These are phyloP conservation scores for Knoxia roxburghii DNA, from an alignment of 257 asterid species.

Conservation along the genomic window DNA sequence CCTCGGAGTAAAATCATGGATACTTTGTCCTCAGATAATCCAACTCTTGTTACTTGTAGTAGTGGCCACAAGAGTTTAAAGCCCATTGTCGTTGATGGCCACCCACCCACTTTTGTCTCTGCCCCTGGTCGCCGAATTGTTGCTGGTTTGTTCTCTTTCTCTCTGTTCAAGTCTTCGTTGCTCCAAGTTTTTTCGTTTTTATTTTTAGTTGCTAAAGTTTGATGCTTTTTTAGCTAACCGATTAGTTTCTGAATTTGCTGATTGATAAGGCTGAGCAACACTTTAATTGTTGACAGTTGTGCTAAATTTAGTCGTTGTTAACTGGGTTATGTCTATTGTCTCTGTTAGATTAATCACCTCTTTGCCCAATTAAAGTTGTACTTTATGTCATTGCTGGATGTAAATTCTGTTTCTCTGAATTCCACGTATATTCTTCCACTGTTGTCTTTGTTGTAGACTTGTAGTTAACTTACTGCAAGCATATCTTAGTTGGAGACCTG, in stretches of 20 bases:
- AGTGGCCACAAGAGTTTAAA: constrained; percentile 22
- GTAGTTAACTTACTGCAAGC: background rate
- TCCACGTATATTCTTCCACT: background rate
- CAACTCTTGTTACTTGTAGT: constrained; percentile 1
- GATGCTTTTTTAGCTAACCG: background rate
- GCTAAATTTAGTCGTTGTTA: background rate
- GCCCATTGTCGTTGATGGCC: constrained; percentile 71
- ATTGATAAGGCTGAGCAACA: background rate
- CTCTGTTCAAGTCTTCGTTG: background rate
- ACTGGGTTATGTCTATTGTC: background rate
- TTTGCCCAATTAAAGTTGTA: no score
- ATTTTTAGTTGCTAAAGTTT: background rate
- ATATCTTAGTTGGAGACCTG: constrained; percentile 79
- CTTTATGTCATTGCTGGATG: background rate
- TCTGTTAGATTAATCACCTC: background rate
- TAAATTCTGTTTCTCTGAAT: background rate
- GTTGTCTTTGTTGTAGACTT: background rate
- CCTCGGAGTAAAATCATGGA: no score
- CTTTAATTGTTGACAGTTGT: background rate
- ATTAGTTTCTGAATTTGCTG: background rate
- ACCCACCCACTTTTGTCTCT: constrained; percentile 90
- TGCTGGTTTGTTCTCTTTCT: constrained; percentile 46
- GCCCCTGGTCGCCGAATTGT: constrained; percentile 92
- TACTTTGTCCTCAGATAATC: no score
- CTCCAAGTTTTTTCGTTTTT: background rate